Evolutionary conservation across 2,329 filamentous ascomycete species (phyloP).

Genomic region (Trichoderma atroviride): DNA sequence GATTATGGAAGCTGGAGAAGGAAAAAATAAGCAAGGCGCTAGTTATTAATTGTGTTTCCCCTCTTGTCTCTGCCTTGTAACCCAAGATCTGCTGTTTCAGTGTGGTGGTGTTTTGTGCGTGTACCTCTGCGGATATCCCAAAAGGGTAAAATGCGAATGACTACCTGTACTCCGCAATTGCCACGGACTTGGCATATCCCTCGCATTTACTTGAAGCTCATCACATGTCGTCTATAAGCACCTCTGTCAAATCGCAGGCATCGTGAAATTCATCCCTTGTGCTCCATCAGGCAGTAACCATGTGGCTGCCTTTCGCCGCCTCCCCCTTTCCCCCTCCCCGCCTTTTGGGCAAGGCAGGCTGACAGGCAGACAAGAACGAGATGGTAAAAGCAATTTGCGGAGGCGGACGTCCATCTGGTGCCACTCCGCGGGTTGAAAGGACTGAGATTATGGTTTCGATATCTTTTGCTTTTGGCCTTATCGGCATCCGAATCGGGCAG

Average conservation of each 20-base stretch:
- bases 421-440: not conserved
- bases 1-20: not conserved
- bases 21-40: not conserved
- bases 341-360: not conserved
- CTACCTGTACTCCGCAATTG: not conserved
- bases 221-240: not conserved
- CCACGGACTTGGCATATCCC: not conserved
- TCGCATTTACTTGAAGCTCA: not conserved
- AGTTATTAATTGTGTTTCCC: not conserved
- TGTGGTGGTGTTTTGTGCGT: not conserved
- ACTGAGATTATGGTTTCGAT: not conserved
- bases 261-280: not conserved
- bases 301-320: not conserved
- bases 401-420: not conserved
- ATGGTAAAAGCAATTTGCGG: not conserved
- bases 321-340: not conserved
- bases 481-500: not conserved
- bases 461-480: not conserved
- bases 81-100: not conserved
- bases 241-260: not conserved
- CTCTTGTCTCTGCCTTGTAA: not conserved
- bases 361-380: not conserved
- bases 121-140: not conserved
- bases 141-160: not conserved
- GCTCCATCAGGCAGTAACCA: not conserved